A percentile compares a stretch with the other conserved stretches of the same genome.
These are phyloP conservation scores for Isabelozyma pseudorhagii DNA, from an alignment of 805 yeast genomes.

Conservation along the genomic window DNA sequence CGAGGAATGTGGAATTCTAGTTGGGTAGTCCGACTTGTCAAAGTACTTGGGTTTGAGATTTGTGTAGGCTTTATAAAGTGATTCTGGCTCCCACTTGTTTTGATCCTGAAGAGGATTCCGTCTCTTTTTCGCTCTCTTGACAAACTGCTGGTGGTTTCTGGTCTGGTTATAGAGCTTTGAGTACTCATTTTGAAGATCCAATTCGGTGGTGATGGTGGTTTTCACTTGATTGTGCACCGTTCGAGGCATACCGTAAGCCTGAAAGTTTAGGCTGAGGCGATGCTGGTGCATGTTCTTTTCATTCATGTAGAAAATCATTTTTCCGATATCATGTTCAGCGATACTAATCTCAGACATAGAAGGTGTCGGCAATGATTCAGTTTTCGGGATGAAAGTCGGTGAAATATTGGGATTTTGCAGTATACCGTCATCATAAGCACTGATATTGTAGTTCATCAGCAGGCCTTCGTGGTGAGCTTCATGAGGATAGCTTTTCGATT, in stretches of 20 bases:
- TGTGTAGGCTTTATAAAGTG: conserved; percentile 30
- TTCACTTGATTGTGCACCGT: background rate
- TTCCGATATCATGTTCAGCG: background rate
- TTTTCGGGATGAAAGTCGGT: background rate
- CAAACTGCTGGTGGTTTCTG: background rate
- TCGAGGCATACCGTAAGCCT: background rate
- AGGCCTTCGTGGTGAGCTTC: background rate
- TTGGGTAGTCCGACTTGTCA: conserved; percentile 25
- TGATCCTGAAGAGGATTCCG: conserved; percentile 9
- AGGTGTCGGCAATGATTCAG: background rate
- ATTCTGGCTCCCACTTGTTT: conserved; percentile 28
- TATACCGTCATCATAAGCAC: too few relatives aligned
- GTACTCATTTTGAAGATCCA: background rate
- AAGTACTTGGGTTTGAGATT: conserved; percentile 24
- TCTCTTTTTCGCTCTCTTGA: conserved; percentile 6
- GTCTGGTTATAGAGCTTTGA: background rate
- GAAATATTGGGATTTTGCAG: background rate
- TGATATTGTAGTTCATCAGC: background rate
- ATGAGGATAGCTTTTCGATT: background rate
- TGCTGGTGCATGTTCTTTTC: background rate
- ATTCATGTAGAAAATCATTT: background rate
- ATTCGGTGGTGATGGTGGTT: background rate
- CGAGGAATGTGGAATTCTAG: conserved; percentile 24
- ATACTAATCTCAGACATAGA: background rate
- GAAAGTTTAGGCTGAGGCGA: background rate